Percentiles rank a stretch among this genome's conserved stretches.
Evolutionary conservation across 306 rosid genomes (phyloP).

Genomic region (Pyrus pyrifolia): DNA sequence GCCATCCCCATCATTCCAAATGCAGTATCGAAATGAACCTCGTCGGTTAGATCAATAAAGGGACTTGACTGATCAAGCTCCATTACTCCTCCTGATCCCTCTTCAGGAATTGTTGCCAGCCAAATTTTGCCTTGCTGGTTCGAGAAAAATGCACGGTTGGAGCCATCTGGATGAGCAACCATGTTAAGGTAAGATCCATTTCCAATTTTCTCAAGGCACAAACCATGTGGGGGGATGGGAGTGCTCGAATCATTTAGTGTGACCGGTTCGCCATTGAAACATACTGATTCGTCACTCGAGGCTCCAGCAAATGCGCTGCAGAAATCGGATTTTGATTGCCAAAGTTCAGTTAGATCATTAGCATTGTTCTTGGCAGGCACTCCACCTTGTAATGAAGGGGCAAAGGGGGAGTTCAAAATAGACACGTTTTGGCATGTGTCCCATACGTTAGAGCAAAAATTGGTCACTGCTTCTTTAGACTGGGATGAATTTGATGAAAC

Average conservation of each 20-base stretch:
- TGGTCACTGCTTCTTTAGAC: constrained; percentile 34
- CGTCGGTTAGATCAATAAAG: constrained; percentile 84
- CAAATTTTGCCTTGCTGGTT: constrained; percentile 73
- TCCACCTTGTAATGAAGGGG: constrained; percentile 64
- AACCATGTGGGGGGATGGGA: constrained; percentile 53
- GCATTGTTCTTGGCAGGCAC: constrained; percentile 32
- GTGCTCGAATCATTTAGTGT: constrained; percentile 35
- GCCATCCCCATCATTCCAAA: constrained; percentile 97
- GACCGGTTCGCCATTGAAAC: constrained; percentile 75
- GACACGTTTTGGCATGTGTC: constrained; percentile 69
- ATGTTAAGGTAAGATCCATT: constrained; percentile 85
- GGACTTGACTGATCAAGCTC: constrained; percentile 65
- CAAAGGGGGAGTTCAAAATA: constrained; percentile 71
- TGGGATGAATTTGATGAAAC: constrained; percentile 58
- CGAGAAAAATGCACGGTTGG: constrained; percentile 82
- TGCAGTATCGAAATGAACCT: constrained; percentile 54
- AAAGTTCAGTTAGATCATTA: constrained; percentile 50
- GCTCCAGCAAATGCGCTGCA: constrained; percentile 78
- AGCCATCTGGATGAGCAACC: constrained; percentile 94
- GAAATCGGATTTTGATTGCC: constrained; percentile 78
- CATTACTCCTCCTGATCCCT: constrained; percentile 58
- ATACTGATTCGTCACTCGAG: constrained; percentile 50
- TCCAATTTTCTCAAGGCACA: constrained; percentile 91
- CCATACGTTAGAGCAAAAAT: constrained; percentile 77
- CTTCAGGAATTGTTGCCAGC: constrained; percentile 69